Conservation (phyloP, 345 rosid species). For the Durio zibethinus region DNA sequence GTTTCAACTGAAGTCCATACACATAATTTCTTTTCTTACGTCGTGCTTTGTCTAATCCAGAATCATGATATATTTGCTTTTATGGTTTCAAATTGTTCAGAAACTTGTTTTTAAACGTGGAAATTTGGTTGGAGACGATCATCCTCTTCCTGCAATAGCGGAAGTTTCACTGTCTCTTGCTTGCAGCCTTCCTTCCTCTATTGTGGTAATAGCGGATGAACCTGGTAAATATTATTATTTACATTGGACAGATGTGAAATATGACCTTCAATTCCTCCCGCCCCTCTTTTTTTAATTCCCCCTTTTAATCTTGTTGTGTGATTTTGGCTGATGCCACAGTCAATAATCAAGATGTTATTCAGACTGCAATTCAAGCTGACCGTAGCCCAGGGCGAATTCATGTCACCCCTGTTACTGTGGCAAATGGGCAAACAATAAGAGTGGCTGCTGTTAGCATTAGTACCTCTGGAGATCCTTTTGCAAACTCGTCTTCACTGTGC, state of each 20-base stretch:
- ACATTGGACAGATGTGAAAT: conserved; percentile 1
- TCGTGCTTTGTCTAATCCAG: conserved; percentile 7
- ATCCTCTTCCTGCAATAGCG: conserved; percentile 70
- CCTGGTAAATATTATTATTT: conserved; percentile 52
- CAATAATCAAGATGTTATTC: conserved; percentile 58
- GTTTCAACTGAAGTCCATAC: background rate
- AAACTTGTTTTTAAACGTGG: conserved; percentile 71
- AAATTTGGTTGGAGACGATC: conserved; percentile 72
- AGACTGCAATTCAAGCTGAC: conserved; percentile 56
- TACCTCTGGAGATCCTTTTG: conserved; percentile 67
- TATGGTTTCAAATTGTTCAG: conserved; percentile 44
- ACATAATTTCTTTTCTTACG: background rate
- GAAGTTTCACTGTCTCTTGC: conserved; percentile 53
- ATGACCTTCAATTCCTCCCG: background rate
- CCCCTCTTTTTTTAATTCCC: background rate
- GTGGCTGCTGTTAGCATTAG: conserved; percentile 75
- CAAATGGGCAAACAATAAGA: conserved; percentile 81
- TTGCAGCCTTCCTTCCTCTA: conserved; percentile 71
- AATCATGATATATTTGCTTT: conserved; percentile 18
- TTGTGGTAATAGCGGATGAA: conserved; percentile 78
- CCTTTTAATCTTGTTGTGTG: background rate
- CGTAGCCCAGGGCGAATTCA: conserved; percentile 51
- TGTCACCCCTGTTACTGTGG: conserved; percentile 66
- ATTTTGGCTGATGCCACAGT: conserved; percentile 41
- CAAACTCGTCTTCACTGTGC: conserved; percentile 83